Evolutionary conservation across 371 early-diverging fungal species (phyloP).

Genomic region (Mortierella sp.): DNA sequence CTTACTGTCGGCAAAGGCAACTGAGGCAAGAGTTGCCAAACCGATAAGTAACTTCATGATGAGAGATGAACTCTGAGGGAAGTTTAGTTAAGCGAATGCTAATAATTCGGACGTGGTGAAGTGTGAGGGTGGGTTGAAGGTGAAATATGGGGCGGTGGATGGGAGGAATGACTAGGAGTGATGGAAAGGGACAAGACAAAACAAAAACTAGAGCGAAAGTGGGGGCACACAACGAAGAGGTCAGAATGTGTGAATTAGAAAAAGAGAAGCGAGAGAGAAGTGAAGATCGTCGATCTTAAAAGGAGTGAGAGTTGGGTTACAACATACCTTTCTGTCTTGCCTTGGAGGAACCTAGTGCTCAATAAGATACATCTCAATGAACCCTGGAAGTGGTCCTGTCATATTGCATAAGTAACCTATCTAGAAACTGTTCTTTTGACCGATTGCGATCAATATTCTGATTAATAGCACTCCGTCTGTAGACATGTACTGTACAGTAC

Average conservation of each 20-base stretch:
- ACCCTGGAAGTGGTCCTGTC: no score
- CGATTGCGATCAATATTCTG: no score
- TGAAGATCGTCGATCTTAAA: no score
- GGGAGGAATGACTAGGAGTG: not conserved
- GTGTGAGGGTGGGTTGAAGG: not conserved
- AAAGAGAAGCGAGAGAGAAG: not conserved
- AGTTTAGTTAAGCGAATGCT: not conserved
- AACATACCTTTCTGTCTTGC: no score
- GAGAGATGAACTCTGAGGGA: not conserved
- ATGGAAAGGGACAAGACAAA: not conserved
- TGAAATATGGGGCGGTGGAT: not conserved
- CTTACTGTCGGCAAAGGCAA: slow-evolving; percentile 42
- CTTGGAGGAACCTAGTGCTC: no score
- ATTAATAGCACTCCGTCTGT: no score
- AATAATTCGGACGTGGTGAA: not conserved
- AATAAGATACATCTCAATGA: no score
- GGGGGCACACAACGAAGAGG: slow-evolving; percentile 2
- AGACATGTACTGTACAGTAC: no score
- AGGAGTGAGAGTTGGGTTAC: no score
- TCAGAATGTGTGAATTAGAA: not conserved
- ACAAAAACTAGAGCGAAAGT: slow-evolving; percentile 8
- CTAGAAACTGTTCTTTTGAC: no score
- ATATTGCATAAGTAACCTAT: no score
- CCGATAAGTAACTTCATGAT: slow-evolving; percentile 36
- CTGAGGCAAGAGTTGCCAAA: slow-evolving; percentile 29